Percentiles rank a stretch among this genome's conserved stretches.
Evolutionary conservation across 805 yeast genomes (phyloP).

Genomic region (Wickerhamomyces pijperi): DNA sequence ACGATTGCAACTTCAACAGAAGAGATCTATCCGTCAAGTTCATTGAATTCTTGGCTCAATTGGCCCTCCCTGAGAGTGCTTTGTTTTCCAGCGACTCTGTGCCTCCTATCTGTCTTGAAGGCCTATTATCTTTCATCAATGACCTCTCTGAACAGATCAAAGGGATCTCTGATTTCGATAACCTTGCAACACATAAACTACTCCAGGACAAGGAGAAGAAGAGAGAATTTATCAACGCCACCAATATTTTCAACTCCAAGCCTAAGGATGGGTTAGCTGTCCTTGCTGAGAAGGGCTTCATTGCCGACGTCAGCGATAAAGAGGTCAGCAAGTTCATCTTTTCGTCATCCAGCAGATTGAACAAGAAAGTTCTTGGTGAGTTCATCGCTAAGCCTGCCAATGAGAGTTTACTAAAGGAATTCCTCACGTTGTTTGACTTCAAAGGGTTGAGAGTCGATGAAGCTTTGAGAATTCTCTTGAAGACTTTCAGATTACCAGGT

Average conservation of each 20-base stretch:
- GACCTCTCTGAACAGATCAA: conserved; percentile 41
- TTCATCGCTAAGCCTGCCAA: conserved; percentile 69
- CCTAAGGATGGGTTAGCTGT: conserved; percentile 67
- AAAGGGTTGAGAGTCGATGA: conserved; percentile 79
- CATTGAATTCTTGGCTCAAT: conserved; percentile 58
- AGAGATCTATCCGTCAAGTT: conserved; percentile 62
- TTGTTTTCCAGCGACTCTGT: conserved; percentile 68
- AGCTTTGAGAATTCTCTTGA: conserved; percentile 72
- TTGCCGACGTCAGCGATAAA: conserved; percentile 37
- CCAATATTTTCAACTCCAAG: conserved; percentile 64
- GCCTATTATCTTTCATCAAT: conserved; percentile 59
- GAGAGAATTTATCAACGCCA: conserved; percentile 65
- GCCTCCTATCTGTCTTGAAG: conserved; percentile 90
- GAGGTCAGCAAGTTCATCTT: conserved; percentile 64
- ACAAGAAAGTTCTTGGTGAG: conserved; percentile 84
- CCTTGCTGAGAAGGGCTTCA: conserved; percentile 55
- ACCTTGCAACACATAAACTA: conserved; percentile 5
- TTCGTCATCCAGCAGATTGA: conserved; percentile 69
- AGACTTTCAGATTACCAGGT: conserved; percentile 87
- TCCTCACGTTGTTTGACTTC: conserved; percentile 66
- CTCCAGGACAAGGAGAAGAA: conserved; percentile 35
- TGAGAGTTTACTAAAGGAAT: conserved; percentile 44
- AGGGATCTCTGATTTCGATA: conserved; percentile 8
- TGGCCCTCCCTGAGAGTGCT: conserved; percentile 83
- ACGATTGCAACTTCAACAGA: conserved; percentile 85